Conservation (phyloP, 139 green algal genomes). For the Cymbomonas tetramitiformis region DNA sequence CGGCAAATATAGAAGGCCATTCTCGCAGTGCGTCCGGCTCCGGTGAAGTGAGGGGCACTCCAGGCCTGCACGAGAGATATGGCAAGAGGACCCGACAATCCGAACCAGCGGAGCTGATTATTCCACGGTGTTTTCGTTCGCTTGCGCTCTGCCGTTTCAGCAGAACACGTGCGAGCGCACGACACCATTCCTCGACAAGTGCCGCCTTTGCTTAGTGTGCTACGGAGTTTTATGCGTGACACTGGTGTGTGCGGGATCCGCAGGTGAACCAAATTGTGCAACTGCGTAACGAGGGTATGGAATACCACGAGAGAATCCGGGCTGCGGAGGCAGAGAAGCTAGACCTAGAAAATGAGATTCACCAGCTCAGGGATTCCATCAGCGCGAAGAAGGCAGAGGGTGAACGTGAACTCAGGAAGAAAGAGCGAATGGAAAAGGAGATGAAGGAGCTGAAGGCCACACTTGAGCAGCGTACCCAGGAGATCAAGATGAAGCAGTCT, state of each 20-base stretch:
- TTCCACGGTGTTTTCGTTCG: too few relatives aligned
- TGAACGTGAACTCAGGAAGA: conserved; percentile 49
- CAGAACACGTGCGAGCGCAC: too few relatives aligned
- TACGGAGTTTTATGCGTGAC: too few relatives aligned
- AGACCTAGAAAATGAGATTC: conserved; percentile 46
- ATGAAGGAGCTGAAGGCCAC: conserved; percentile 48
- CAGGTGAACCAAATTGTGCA: conserved; percentile 41
- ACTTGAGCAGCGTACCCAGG: conserved; percentile 46
- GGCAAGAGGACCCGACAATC: too few relatives aligned
- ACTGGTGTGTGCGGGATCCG: conserved; percentile 16
- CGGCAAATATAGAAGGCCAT: too few relatives aligned
- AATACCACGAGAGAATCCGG: conserved; percentile 50
- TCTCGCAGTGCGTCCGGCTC: too few relatives aligned
- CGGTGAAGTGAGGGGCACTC: too few relatives aligned
- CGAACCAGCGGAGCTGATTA: too few relatives aligned
- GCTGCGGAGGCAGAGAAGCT: conserved; percentile 45
- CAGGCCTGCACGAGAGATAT: too few relatives aligned
- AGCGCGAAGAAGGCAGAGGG: conserved; percentile 49
- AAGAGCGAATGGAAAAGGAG: conserved; percentile 48
- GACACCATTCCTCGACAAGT: too few relatives aligned
- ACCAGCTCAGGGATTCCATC: conserved; percentile 40
- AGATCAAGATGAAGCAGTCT: conserved; percentile 61
- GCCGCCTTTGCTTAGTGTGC: too few relatives aligned
- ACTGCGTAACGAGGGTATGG: conserved; percentile 38
- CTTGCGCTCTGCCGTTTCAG: too few relatives aligned